Evolutionary conservation across 2,329 filamentous ascomycete genomes (phyloP).

Genomic region (Alternaria arborescens): DNA sequence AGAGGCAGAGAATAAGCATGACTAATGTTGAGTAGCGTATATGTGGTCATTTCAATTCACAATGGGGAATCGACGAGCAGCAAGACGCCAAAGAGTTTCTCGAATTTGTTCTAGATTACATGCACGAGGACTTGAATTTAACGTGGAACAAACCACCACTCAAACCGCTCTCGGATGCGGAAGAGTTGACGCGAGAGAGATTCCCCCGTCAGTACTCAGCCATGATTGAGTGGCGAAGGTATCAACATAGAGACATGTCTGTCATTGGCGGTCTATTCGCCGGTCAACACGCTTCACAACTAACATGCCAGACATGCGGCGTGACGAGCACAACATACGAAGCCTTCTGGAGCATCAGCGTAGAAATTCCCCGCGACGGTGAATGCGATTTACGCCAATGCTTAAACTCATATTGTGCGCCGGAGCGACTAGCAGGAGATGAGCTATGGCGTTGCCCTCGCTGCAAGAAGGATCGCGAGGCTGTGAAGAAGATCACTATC

Average conservation of each 20-base stretch:
- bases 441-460: slow-evolving; percentile 76
- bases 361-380: slow-evolving; percentile 72
- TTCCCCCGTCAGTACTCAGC: slow-evolving; percentile 72
- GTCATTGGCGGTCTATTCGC: slow-evolving; percentile 83
- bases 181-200: slow-evolving; percentile 68
- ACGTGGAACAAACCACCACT: slow-evolving; percentile 68
- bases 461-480: slow-evolving; percentile 73
- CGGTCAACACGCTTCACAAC: slow-evolving; percentile 70
- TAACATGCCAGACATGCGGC: slow-evolving; percentile 68
- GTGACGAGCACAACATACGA: slow-evolving; percentile 73
- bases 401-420: slow-evolving; percentile 72
- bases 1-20: background rate
- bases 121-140: slow-evolving; percentile 86
- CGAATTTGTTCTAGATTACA: slow-evolving; percentile 78
- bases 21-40: slow-evolving; percentile 57
- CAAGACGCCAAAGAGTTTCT: slow-evolving; percentile 95
- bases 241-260: slow-evolving; percentile 74
- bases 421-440: slow-evolving; percentile 73
- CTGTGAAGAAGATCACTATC: slow-evolving; percentile 75
- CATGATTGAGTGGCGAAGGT: slow-evolving; percentile 76
- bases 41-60: slow-evolving; percentile 68
- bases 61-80: slow-evolving; percentile 78
- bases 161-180: slow-evolving; percentile 64
- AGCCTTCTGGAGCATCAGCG: slow-evolving; percentile 74
- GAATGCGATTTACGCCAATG: slow-evolving; percentile 72